phyloP scores from a whole-genome alignment of 2,329 filamentous ascomycete genomes.

The Neonectria punicea region DNA sequence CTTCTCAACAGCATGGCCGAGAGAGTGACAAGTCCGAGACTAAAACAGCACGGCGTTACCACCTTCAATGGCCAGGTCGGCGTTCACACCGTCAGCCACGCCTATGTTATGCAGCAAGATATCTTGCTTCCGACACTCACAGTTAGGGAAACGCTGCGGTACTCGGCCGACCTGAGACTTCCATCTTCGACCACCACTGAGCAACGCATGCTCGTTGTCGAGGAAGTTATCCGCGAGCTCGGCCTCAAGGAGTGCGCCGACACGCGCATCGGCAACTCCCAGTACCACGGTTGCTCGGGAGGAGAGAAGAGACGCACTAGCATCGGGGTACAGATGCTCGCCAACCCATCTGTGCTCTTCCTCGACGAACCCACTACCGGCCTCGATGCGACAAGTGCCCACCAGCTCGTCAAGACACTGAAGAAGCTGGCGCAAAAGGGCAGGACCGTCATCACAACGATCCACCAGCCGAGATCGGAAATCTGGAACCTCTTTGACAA shows the following conservation, averaged over 20 bases:
- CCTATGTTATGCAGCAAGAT: constrained; percentile 83
- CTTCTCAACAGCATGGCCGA: constrained; percentile 78
- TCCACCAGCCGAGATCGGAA: constrained; percentile 82
- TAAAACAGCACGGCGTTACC: constrained; percentile 63
- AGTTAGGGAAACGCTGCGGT: constrained; percentile 78
- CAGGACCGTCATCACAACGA: constrained; percentile 77
- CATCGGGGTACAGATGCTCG: constrained; percentile 81
- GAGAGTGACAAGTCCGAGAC: constrained; percentile 67
- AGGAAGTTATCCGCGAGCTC: constrained; percentile 80
- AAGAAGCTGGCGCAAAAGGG: constrained; percentile 75
- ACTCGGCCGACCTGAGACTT: constrained; percentile 77
- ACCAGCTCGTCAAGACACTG: constrained; percentile 76
- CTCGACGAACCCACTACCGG: constrained; percentile 84
- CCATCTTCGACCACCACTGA: constrained; percentile 68
- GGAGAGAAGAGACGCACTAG: constrained; percentile 82
- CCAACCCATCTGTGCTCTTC: constrained; percentile 81
- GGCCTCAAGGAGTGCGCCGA: constrained; percentile 81
- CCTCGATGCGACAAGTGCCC: constrained; percentile 80
- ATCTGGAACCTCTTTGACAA: constrained; percentile 84
- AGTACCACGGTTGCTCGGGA: constrained; percentile 80
- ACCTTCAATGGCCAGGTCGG: constrained; percentile 70
- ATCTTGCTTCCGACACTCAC: constrained; percentile 78
- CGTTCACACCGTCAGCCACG: constrained; percentile 66
- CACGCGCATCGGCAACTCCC: constrained; percentile 76
- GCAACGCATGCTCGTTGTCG: constrained; percentile 72